Base-by-base conservation (phyloP, 768 basidiomycete species). In the Brasilioporus rufonigricans region DNA sequence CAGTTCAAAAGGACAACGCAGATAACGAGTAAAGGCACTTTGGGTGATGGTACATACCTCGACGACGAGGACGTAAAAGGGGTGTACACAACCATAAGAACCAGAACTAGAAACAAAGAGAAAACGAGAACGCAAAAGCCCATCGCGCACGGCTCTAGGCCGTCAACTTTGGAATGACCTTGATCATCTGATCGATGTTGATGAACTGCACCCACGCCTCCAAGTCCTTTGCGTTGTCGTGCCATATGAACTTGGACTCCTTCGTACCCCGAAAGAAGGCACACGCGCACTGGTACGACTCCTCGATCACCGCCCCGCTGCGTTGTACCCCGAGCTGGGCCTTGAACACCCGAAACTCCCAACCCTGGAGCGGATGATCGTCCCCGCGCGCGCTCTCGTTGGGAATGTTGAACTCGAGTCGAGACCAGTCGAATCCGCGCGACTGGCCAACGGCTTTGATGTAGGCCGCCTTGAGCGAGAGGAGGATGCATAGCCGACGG, bases 311-410 rank as follows among this genome's bases (percentile, higher is more conserved):
- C 26, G 77, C 61, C 14, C 80, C 79, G 32, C 76, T 71, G 9
- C 85, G 78, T 13, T 82, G 81, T 3, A 91, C 85, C 16, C 86
- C 88, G 16, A 92, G 78, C 50, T 82, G 81, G 14, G 87, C 82
- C 53, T 79, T 80, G 79, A 88, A 93, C 39, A 93, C 74, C 9
- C 91, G 81, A 71, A 93, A 92, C 67, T 93, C 91, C 91, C 91
- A 93, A 0, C 91, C 91, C 19, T 78, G 76, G 0, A 93, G 75
- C 2, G 82, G 80, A 41, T 82, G 79, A 5, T 83, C 82, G 67
- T 93, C 91, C 2, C 86, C 87, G 1, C 72, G 77, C 8, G 85
- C 87, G 3, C 71, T 77, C 57, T 81, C 74, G 35, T 79, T 78
- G 60, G 85, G 76, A 44, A 92, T 80, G 69, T 91, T 83, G 76